Evolutionary conservation across 257 asterid genomes (phyloP), one percentile per base, ranked within the genome.

Genomic region (Solanum pinnatisectum): DNA sequence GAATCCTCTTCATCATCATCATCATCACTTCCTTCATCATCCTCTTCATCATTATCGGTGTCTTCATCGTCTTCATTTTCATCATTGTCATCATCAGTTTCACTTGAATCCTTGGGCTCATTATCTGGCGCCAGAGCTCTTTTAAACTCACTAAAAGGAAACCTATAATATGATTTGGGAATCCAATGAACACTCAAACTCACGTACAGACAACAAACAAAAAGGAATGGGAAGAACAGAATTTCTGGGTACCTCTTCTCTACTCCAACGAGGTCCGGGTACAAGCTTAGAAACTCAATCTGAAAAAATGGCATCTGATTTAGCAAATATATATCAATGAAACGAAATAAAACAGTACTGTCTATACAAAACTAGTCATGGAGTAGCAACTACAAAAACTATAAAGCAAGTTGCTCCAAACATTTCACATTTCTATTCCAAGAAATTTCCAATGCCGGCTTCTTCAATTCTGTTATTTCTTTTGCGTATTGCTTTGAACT

Each of bases 51-150:
- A 8, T 60, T 65, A 20, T 86, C 25, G 3, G 35, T 74, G 73
- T 27, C 60, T 6, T 86, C 83, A 2, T 85, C 59, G 36, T 25
- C 59, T 5, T 86, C 83, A 2, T 85, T 60, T 6, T 90, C 86
- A 1, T 82, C 87, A 1, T 84, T 76, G 8, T 70, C 89, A n/a
- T 90, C 90, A 2, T 79, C 86, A 22, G 36, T 81, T 40, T 88
- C 89, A 85, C 87, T 63, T 59, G 89, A 86, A 85, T 88, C 90
- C 84, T 59, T 85, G 40, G 76, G 37, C 60, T 86, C 90, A 85
- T 74, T 9, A 4, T 32, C 87, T 44, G 83, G 44, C 23, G 2
- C 76, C 2, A 10, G 56, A 32, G 60, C 73, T 68, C 63, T 60
- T 33, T 86, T 60, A 16, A 81, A 87, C 39, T 79, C 90, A 60